Percentiles rank a stretch among this genome's conserved stretches.
Evolutionary conservation across 1,284 basidiomycete species (phyloP).

Genomic region (Cryptococcus wingfieldii): DNA sequence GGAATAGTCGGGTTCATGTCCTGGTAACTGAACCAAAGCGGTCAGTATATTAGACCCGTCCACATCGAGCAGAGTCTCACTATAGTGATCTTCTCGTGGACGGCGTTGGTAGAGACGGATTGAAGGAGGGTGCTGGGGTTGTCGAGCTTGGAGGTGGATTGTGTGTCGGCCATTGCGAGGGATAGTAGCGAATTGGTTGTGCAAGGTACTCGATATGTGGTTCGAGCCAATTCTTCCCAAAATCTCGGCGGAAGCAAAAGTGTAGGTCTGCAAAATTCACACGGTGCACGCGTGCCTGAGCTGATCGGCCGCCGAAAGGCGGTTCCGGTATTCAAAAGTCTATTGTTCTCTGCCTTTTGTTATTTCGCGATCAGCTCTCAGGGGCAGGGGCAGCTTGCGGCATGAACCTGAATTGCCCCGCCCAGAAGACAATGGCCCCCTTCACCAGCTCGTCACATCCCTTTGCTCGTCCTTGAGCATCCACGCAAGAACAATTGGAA

Average conservation of each 20-base stretch:
- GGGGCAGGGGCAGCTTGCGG: no score
- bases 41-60: background rate
- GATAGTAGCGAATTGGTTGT: background rate
- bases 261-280: no score
- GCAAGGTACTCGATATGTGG: background rate
- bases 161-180: slow-evolving; percentile 15
- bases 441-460: no score
- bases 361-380: no score
- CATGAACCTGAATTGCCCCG: no score
- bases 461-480: no score
- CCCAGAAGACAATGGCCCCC: no score
- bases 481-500: no score
- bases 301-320: no score
- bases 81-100: slow-evolving; percentile 46
- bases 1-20: slow-evolving; percentile 74
- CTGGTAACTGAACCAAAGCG: slow-evolving; percentile 52
- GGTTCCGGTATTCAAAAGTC: no score
- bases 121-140: slow-evolving; percentile 40
- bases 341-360: no score
- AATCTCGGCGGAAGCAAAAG: background rate
- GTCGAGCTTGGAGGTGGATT: slow-evolving; percentile 30
- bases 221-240: background rate
- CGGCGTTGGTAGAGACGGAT: slow-evolving; percentile 23
- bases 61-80: slow-evolving; percentile 23
- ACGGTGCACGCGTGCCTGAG: background rate